Evolutionary conservation across 331 rosid species (phyloP).

Genomic region (Malus hybrid): DNA sequence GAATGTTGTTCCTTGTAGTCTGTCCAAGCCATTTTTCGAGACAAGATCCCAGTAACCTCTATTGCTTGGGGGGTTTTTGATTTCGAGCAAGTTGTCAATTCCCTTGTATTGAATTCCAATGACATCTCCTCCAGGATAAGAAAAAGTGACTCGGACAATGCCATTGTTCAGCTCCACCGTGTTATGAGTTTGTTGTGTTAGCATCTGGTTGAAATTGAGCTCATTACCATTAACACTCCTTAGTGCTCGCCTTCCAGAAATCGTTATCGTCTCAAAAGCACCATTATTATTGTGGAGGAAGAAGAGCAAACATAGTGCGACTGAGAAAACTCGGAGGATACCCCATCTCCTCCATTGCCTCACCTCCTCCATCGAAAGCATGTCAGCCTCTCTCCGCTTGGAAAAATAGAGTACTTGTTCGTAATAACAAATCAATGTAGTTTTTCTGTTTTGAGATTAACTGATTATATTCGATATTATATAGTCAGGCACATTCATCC

Average conservation of each 20-base stretch:
- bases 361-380: neutral
- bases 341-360: neutral
- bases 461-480: neutral
- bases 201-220: neutral
- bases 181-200: neutral
- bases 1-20: slow-evolving; percentile 37
- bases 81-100: slow-evolving; percentile 42
- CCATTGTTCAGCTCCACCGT: slow-evolving; percentile 54
- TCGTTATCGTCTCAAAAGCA: neutral
- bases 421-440: too few species aligned
- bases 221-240: neutral
- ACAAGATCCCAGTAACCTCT: slow-evolving; percentile 84
- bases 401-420: too few species aligned
- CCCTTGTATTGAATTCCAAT: slow-evolving; percentile 47
- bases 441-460: neutral
- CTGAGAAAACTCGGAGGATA: neutral
- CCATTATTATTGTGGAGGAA: neutral
- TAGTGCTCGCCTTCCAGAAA: neutral
- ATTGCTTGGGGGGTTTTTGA: neutral
- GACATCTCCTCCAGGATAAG: slow-evolving; percentile 55
- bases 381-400: slow-evolving; percentile 12
- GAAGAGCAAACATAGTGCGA: neutral
- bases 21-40: slow-evolving; percentile 47
- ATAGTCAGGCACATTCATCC: neutral
- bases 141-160: slow-evolving; percentile 37